Evolutionary conservation across 169 alveolate species (phyloP), one percentile per base, ranked within the genome.

Genomic region (Plasmodium vivax): DNA sequence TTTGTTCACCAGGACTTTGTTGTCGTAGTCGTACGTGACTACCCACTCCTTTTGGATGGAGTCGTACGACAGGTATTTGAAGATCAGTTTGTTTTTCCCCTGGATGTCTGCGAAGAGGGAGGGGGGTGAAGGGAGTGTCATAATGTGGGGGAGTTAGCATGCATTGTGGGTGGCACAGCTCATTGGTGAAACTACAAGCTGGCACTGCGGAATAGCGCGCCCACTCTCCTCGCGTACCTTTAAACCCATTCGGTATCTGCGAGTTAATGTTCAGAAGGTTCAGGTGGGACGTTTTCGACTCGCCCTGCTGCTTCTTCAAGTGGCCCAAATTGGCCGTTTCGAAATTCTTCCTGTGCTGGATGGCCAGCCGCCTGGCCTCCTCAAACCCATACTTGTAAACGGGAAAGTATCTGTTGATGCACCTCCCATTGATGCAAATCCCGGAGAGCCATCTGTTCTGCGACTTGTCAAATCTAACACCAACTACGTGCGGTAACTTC

Each of bases 381-480:
- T 96, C 95, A 56, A 92, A 94, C 2, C 98, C 98, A 83, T 84
- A 95, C 62, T 94, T 93, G 58, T 94, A 85, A 36, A 96, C 97
- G 38, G 96, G 96, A 84, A 96, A 96, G 84, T 95, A 96, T 71
- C 97, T 85, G 58, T 95, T 95, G 32, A 92, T 94, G 81, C 96
- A 83, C 71, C 96, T 85, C 2, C 97, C 97, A 47, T 96, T 90
- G 9, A 90, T 90, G 45, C 94, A 90, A 62, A 90, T 90, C 34
- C 94, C 94, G 30, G 98, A 96, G 23, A 96, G 95, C 98, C 98
- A 96, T 47, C 98, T 68, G 45, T 96, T 97, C 72, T 96, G 98
- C 2, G 98, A 95, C 54, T 96, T 96, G 84, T 96, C 98, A 81
- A 96, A 96, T 82, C 98, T 92, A 34, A 96, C 96, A 8, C 98